phyloP scores from a whole-genome alignment of 305 asterid genomes.

The Plantago coronopus region DNA sequence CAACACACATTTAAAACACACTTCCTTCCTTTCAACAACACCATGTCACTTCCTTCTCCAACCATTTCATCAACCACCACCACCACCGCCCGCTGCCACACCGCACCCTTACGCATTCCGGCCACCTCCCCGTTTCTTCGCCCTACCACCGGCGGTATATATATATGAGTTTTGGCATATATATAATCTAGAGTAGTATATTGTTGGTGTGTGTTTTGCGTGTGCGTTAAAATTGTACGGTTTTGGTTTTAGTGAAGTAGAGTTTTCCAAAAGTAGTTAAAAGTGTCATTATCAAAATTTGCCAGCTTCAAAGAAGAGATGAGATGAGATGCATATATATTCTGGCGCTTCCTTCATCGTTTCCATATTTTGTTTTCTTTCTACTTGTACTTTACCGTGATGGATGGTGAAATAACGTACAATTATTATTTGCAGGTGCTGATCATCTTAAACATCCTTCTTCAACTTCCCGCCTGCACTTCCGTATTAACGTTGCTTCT shows the following conservation, averaged over 20 bases:
- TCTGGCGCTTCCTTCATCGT: constrained; percentile 2
- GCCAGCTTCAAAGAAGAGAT: neutral
- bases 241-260: neutral
- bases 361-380: neutral
- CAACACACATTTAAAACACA: too few species aligned
- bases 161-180: too few species aligned
- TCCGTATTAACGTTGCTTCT: constrained; percentile 36
- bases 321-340: neutral
- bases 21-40: neutral
- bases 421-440: constrained; percentile 14
- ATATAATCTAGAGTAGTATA: too few species aligned
- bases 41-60: constrained; percentile 21
- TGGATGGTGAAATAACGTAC: neutral
- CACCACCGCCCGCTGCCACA: constrained; percentile 20
- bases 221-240: neutral
- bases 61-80: neutral
- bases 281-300: constrained; percentile 17
- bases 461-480: constrained; percentile 20
- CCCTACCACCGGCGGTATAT: constrained; percentile 19
- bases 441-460: neutral
- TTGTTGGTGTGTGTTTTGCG: too few species aligned
- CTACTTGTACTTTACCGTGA: constrained; percentile 6
- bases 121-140: neutral
- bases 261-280: constrained; percentile 19
- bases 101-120: constrained; percentile 9